Base-by-base conservation (phyloP, 192 early-diverging fungal species). In the Podila epigama region DNA sequence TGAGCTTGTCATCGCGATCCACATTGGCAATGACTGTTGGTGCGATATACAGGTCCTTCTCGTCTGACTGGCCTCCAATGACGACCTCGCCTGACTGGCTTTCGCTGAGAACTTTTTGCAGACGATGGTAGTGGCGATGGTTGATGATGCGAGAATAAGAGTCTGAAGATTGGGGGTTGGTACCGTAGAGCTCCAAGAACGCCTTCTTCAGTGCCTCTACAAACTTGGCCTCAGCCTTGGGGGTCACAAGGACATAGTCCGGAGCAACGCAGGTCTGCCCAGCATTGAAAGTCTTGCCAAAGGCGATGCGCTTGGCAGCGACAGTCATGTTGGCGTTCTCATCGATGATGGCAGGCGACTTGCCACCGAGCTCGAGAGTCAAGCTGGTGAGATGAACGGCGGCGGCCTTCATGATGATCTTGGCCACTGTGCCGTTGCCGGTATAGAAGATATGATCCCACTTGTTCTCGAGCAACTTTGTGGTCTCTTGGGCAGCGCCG, bases 401-500 rank as follows among this genome's bases (percentile, higher is more conserved):
- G 13, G 95, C 96, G 20, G 96, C 95, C 20, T 60, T 60, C 85
- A 93, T 93, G 31, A 98, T 86, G 22, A 96, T 90, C 75, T 90
- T 92, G 58, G 90, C 97, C 18, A 99, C 94, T 9, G 54, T 25
- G 15, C 88, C 88, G 69, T 87, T 92, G 58, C 97, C 97, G 8
- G 97, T 99, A 81, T 95, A 99, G 58, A 94, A 94, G 75, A 95
- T 96, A 72, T 95, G 91, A 81, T 99, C 94, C 62, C 94, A 97
- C 54, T 85, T 87, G 48, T 89, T 63, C 40, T 85, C 81, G 29
- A 98, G 87, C 66, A 99, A 80, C 41, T 60, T 64, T 1, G 93
- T 93, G 8, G 95, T 91, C 81, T 97, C 92, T 6, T 80, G 68
- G 7, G 91, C 87, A 31, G 75, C 94, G 39, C 96, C 97, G 66